Base-by-base conservation (phyloP, 2,329 filamentous ascomycete genomes). In the Aspergillus aculeatus region DNA sequence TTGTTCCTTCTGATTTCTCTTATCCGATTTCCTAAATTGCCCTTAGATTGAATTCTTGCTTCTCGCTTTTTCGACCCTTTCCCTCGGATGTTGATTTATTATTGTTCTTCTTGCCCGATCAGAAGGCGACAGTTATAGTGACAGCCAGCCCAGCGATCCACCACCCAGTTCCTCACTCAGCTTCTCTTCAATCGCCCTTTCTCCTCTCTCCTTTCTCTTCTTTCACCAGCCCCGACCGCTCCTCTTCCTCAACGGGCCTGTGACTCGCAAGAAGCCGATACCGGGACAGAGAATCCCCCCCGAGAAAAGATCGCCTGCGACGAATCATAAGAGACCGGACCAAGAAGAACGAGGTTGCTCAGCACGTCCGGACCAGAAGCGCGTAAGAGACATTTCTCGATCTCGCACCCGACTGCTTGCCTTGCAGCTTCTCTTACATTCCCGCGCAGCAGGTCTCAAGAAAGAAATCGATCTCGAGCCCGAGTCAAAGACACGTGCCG, bases 371-470 rank as follows among this genome's bases (percentile, higher is more conserved):
- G 53, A 24, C 53, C 26, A 48, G n/a, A 14, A 47, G 53, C 26
- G 41, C 26, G 53, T 57, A 54, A 62, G 59, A 62, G 54, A 63
- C 64, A 64, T 59, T 62, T 52, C 61, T 51, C 57, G 47, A 44
- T 44, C 38, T 44, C 38, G 51, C 62, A 54, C 58, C 53, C 50
- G 59, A 60, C 61, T 66, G 62, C 64, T 62, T 66, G 62, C 64
- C 64, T 67, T 67, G 65, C 65, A 66, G 64, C 56, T 58, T 60
- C 60, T 64, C 57, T 62, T 61, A 62, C 62, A 58, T 62, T 64
- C 63, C 57, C 55, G 58, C 60, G 62, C 65, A 62, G 60, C 62
- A 63, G 61, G 59, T 63, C 56, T 64, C 60, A 59, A 10, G 59
- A 54, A 53, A 56, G 49, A 61, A 58, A 61, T 51, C 54, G 50